Evolutionary conservation across 78 protist genomes (phyloP), one percentile per base, ranked within the genome.

Genomic region (Polysphondylium violaceum): DNA sequence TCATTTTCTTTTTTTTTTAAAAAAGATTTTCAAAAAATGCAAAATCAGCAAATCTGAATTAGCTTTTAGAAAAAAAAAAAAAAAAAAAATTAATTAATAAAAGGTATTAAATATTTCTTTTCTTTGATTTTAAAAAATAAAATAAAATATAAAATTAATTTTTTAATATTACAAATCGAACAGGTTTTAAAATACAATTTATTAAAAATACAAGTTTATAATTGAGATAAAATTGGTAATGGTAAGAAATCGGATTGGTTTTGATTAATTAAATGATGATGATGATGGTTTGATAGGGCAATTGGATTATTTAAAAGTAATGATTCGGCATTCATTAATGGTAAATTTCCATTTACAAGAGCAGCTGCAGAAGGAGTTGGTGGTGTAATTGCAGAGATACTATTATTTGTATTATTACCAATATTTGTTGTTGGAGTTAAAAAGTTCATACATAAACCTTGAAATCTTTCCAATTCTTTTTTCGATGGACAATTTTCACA

Each of bases 401-500:
- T 61, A 61, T 61, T 35, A 33, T 61, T 61, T 33, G 71, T 47
- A 47, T 47, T 47, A 47, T 47, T 47, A 14, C n/a, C n/a, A n/a
- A 11, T 47, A 47, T 47, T 47, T 47, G 53, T 31, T 73, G 59
- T 63, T 36, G 81, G 67, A 9, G 55, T 40, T 25, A 51, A 33
- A 38, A 51, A 51, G 40, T 55, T 55, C 40, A 74, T 23, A 59
- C 63, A 74, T n/a, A 74, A 17, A 74, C 83, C 68, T 74, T 74
- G 83, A 36, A 75, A 75, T 29, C 72, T 35, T 59, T 75, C 73
- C 7, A 75, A 59, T 75, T 75, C 86, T 2, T 21, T 59, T 41
- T 53, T 56, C 12, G 86, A 75, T 40, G 86, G 86, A 35, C 86
- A 75, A 33, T 75, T 44, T 29, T 56, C 58, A 59, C 86, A 75